Evolutionary conservation across 2,329 filamentous ascomycete genomes (phyloP), one percentile per base, ranked within the genome.

Genomic region (Trichoderma atroviride): DNA sequence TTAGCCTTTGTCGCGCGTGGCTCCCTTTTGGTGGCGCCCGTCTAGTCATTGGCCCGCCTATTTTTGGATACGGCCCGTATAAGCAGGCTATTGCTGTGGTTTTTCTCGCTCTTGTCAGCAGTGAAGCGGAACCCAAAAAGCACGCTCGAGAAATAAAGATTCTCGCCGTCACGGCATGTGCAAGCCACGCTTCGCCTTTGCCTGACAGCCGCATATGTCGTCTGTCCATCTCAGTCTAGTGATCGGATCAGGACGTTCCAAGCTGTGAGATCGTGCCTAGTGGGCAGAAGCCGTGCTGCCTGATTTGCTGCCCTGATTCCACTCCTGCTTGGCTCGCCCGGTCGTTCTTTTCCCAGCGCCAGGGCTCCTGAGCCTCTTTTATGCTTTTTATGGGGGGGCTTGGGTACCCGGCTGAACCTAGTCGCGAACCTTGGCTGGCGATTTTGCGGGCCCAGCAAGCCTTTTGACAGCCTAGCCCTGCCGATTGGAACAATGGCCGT

Each of bases 1-100:
- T 56, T 33, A 29, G 16, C 56, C 37, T 37, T 58, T 29, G 24
- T 14, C 33, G 40, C 33, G 40, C 19, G 27, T 35, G 35, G 37
- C n/a, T 56, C 40, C 62, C 47, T 66, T 66, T 58, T 22, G n/a
- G 63, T 31, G 63, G 37, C 53, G 52, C 53, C 31, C 16, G 40
- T 35, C 40, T 43, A 43, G 40, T 43, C 40, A 67, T 67, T 67
- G 63, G 63, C 22, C 19, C 47, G 29, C 40, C 63, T 67, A 67
- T 67, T 67, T 67, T 67, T 67, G 63, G 63, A 67, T 57, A 67
- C 63, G 63, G 40, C 40, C 40, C 50, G 47, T 37, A 19, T 56
- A 50, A 55, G 27, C 31, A 37, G 33, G 56, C 56, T 22, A 29
- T 43, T 47, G 27, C 35, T 24, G 47, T 50, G 47, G 13, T 27